phyloP scores from a whole-genome alignment of 2,329 filamentous ascomycete species.

The Claviceps sp. region DNA sequence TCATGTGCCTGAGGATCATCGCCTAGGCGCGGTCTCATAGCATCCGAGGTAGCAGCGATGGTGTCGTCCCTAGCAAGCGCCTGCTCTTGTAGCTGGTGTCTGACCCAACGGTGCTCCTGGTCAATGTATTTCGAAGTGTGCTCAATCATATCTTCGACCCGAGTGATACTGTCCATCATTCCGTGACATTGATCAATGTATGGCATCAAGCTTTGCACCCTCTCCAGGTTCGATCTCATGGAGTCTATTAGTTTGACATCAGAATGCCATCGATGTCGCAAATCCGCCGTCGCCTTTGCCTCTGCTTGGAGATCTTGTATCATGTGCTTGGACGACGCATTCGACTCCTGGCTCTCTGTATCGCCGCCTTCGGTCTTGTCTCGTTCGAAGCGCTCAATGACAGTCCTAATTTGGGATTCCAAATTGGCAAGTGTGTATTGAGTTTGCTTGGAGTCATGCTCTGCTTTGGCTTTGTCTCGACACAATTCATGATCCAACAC shows the following conservation, averaged over 20 bases:
- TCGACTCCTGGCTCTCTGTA: neutral
- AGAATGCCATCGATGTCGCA: constrained; percentile 14
- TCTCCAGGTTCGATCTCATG: constrained; percentile 13
- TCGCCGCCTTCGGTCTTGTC: neutral
- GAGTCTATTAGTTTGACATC: constrained; percentile 16
- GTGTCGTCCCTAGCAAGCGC: neutral
- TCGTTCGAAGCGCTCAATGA: constrained; percentile 8
- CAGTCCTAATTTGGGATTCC: constrained; percentile 11
- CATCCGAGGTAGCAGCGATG: neutral
- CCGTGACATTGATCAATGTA: constrained; percentile 13
- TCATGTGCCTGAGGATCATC: neutral
- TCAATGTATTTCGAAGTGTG: constrained; percentile 17
- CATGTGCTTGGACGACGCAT: constrained; percentile 8
- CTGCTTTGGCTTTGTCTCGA: constrained; percentile 10
- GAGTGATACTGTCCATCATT: constrained; percentile 14
- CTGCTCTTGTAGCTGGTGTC: constrained; percentile 10
- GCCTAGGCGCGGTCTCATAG: neutral
- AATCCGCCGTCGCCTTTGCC: constrained; percentile 7
- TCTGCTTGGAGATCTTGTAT: constrained; percentile 12
- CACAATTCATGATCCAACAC: constrained; percentile 13
- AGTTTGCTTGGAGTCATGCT: constrained; percentile 6
- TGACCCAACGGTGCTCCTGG: constrained; percentile 17
- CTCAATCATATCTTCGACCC: constrained; percentile 15
- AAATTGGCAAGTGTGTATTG: constrained; percentile 8
- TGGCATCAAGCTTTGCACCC: constrained; percentile 12